These are phyloP conservation scores for Schizophyllum commune DNA, from an alignment of 1,284 basidiomycete species.

Conservation along the genomic window DNA sequence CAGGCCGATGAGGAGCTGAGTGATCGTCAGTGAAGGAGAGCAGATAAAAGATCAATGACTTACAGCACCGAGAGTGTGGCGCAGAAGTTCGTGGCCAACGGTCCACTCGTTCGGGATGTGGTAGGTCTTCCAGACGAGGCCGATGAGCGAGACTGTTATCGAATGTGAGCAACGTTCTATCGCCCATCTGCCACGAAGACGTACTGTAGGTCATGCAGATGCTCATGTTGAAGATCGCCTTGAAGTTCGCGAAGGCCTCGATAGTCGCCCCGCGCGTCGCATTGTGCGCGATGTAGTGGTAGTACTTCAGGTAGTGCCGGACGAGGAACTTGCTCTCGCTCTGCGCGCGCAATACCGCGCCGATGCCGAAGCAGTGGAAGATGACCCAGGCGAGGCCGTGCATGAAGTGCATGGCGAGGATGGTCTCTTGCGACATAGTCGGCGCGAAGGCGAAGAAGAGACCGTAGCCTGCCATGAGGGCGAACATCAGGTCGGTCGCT, in stretches of 20 bases:
- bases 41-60: conserved; percentile 22
- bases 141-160: conserved; percentile 64
- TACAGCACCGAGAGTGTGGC: conserved; percentile 81
- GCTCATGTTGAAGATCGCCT: conserved; percentile 86
- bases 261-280: conserved; percentile 65
- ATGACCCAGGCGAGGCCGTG: conserved; percentile 85
- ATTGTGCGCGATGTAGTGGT: conserved; percentile 66
- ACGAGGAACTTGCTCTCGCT: conserved; percentile 86
- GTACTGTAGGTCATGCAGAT: conserved; percentile 88
- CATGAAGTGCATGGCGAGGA: conserved; percentile 62
- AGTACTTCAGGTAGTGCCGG: conserved; percentile 89
- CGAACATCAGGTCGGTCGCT: conserved; percentile 36
- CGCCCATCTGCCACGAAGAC: neutral
- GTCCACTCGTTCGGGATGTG: conserved; percentile 77
- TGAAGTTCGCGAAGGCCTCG: conserved; percentile 96
- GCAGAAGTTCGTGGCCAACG: conserved; percentile 81
- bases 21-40: conserved; percentile 3
- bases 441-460: conserved; percentile 27
- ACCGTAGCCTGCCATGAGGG: conserved; percentile 33
- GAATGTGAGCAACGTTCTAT: conserved; percentile 4
- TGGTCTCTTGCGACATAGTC: conserved; percentile 26
- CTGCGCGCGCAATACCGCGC: conserved; percentile 78
- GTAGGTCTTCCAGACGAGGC: conserved; percentile 86
- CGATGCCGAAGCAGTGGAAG: conserved; percentile 88
- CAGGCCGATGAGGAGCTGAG: conserved; percentile 75